Evolutionary conservation across 139 green algal genomes (phyloP).

Genomic region (Chlorella sp.): DNA sequence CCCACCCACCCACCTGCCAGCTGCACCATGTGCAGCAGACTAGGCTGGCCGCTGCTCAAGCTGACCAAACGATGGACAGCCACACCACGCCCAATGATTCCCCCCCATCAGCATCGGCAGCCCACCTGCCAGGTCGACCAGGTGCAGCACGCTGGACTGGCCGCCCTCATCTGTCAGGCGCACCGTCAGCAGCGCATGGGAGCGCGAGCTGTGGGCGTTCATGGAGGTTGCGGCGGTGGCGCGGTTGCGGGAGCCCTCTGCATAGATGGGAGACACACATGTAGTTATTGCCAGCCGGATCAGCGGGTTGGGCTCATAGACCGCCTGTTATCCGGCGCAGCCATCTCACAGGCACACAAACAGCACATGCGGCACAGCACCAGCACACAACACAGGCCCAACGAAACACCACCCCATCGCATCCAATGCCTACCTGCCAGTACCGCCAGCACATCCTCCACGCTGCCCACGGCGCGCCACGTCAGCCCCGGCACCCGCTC

Average conservation of each 20-base stretch:
- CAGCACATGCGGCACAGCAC: too few species aligned
- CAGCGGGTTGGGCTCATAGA: too few species aligned
- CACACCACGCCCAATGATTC: too few species aligned
- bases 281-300: too few species aligned
- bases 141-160: slow-evolving; percentile 62
- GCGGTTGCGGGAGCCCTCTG: slow-evolving; percentile 36
- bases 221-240: slow-evolving; percentile 45
- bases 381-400: too few species aligned
- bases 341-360: too few species aligned
- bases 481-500: slow-evolving; percentile 49
- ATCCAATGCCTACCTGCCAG: slow-evolving; percentile 9
- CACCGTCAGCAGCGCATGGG: slow-evolving; percentile 53
- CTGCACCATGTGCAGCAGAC: too few species aligned
- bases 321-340: too few species aligned
- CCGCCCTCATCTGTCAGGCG: slow-evolving; percentile 19
- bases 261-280: neutral
- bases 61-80: neutral
- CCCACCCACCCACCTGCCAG: too few species aligned
- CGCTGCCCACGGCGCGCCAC: slow-evolving; percentile 40
- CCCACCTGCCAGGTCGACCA: slow-evolving; percentile 84
- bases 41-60: too few species aligned
- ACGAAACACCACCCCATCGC: too few species aligned
- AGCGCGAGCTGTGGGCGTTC: slow-evolving; percentile 54
- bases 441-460: slow-evolving; percentile 40
- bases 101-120: too few species aligned